These are phyloP conservation scores for Fomitopsis pulvina DNA, from an alignment of 768 basidiomycete genomes.

Conservation along the genomic window DNA sequence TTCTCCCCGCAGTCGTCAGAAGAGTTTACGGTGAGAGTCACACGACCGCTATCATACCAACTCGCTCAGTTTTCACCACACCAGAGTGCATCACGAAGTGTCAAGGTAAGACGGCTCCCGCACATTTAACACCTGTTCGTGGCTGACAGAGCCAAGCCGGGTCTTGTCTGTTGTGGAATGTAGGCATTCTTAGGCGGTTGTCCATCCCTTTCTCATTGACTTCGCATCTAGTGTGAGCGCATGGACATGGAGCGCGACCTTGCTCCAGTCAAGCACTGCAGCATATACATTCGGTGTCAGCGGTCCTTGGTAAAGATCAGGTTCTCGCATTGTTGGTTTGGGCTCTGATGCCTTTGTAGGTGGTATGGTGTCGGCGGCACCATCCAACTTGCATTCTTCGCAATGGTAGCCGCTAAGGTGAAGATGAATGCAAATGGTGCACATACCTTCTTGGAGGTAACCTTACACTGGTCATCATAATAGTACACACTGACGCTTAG, in stretches of 20 bases:
- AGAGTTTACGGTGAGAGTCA: slow-evolving; percentile 36
- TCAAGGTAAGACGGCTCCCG: slow-evolving; percentile 27
- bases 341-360: slow-evolving; percentile 18
- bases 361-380: slow-evolving; percentile 49
- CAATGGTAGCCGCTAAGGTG: slow-evolving; percentile 46
- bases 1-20: slow-evolving; percentile 41
- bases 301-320: slow-evolving; percentile 36
- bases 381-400: slow-evolving; percentile 47
- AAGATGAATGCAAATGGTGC: slow-evolving; percentile 56
- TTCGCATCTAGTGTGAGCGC: slow-evolving; percentile 37
- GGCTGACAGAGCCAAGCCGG: slow-evolving; percentile 26
- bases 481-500: background rate
- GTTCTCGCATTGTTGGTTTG: background rate
- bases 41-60: background rate
- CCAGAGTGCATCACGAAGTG: slow-evolving; percentile 39
- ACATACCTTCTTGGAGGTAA: slow-evolving; percentile 48
- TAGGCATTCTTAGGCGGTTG: slow-evolving; percentile 14
- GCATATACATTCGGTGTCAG: slow-evolving; percentile 47
- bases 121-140: background rate
- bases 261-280: slow-evolving; percentile 47
- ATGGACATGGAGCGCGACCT: slow-evolving; percentile 53
- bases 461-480: background rate
- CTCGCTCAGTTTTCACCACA: background rate
- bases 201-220: background rate
- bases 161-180: slow-evolving; percentile 45